Evolutionary conservation across 768 basidiomycete genomes (phyloP).

Genomic region (Lactarius deliciosus): DNA sequence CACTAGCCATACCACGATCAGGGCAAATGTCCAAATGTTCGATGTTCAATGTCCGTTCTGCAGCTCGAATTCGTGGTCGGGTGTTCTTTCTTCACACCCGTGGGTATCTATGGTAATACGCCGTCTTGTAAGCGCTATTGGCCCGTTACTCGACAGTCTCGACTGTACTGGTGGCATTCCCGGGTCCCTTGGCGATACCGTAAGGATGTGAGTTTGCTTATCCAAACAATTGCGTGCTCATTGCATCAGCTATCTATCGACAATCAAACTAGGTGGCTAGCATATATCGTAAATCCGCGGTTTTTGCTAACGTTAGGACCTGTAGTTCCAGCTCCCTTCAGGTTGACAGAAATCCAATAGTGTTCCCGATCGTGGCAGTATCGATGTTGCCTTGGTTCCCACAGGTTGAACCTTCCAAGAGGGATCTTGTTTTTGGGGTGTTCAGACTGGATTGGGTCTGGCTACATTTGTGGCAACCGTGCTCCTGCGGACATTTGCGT

Average conservation of each 20-base stretch:
- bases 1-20: not conserved
- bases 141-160: not conserved
- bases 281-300: not conserved
- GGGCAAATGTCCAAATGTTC: not conserved
- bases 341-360: not conserved
- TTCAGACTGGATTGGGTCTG: not conserved
- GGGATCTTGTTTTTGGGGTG: not conserved
- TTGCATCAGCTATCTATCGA: not conserved
- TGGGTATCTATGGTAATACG: slow-evolving; percentile 1
- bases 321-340: not conserved
- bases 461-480: not conserved
- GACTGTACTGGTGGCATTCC: not conserved
- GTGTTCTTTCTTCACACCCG: not conserved
- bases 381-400: not conserved
- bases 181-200: not conserved
- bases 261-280: not conserved
- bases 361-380: not conserved
- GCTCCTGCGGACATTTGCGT: not conserved
- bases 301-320: not conserved
- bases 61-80: not conserved
- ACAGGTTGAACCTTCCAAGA: not conserved
- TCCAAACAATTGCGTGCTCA: not conserved
- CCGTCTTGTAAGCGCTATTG: not conserved
- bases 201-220: not conserved
- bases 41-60: not conserved